These are phyloP conservation scores for Trametes versicolor DNA, from an alignment of 1,284 basidiomycete species.

Conservation along the genomic window DNA sequence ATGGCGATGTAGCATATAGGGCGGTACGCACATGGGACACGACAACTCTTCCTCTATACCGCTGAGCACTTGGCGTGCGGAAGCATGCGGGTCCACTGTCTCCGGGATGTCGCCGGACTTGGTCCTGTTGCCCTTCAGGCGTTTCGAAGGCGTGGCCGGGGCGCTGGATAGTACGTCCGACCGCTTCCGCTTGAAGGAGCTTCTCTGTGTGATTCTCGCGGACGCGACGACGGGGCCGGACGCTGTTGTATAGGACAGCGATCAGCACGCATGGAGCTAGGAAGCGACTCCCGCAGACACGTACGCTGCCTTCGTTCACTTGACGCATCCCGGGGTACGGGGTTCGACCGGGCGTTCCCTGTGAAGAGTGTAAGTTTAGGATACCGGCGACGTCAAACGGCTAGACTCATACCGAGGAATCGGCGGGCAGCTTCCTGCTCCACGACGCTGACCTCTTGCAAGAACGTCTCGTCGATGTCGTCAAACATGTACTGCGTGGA, in stretches of 20 bases:
- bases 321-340: neutral
- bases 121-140: conserved; percentile 28
- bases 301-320: neutral
- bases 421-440: conserved; percentile 23
- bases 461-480: conserved; percentile 39
- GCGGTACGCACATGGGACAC: conserved; percentile 46
- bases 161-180: conserved; percentile 14
- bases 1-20: neutral
- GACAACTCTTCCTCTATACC: conserved; percentile 44
- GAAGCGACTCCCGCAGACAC: neutral
- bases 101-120: conserved; percentile 24
- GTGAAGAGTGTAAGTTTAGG: neutral
- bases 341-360: neutral
- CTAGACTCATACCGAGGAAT: neutral
- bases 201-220: neutral
- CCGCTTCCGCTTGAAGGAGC: conserved; percentile 20
- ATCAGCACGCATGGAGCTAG: neutral
- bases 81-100: conserved; percentile 29
- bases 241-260: neutral
- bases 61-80: conserved; percentile 36
- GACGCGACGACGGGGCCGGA: neutral
- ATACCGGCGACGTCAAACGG: neutral
- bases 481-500: conserved; percentile 41
- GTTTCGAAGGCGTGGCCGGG: conserved; percentile 1
- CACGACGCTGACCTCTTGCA: conserved; percentile 35